Evolutionary conservation across 176 grass and related monocot species (phyloP).

Genomic region (Triticum timopheevii): DNA sequence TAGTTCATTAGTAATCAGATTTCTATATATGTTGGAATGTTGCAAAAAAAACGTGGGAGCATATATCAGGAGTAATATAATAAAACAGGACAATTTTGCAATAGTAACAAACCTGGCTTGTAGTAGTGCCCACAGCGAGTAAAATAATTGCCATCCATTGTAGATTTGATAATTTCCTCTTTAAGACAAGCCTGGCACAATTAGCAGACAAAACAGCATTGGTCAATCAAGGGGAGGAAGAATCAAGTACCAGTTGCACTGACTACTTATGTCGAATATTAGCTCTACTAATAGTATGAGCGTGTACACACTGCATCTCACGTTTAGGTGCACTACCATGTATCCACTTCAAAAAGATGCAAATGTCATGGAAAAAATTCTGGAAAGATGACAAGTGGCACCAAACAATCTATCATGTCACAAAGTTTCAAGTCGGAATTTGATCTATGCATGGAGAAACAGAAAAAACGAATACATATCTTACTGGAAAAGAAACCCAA

Average conservation of each 20-base stretch:
- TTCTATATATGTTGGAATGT: background rate
- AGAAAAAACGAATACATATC: background rate
- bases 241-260: conserved; percentile 10
- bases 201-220: conserved; percentile 27
- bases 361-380: background rate
- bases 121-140: conserved; percentile 88
- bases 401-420: background rate
- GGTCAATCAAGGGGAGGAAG: conserved; percentile 12
- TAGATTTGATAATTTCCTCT: conserved; percentile 77
- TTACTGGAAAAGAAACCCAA: background rate
- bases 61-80: background rate
- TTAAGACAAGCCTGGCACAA: conserved; percentile 71
- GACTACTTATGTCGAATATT: background rate
- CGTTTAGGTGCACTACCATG: background rate
- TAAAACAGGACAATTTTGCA: conserved; percentile 16
- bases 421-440: background rate
- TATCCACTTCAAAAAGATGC: background rate
- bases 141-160: conserved; percentile 96
- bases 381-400: background rate
- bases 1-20: conserved; percentile 11
- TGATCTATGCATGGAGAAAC: background rate
- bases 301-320: background rate
- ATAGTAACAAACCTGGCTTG: conserved; percentile 72
- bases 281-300: background rate
- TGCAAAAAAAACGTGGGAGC: background rate